phyloP scores from a whole-genome alignment of 2,329 filamentous ascomycete genomes.

The Paecilomyces variotii region DNA sequence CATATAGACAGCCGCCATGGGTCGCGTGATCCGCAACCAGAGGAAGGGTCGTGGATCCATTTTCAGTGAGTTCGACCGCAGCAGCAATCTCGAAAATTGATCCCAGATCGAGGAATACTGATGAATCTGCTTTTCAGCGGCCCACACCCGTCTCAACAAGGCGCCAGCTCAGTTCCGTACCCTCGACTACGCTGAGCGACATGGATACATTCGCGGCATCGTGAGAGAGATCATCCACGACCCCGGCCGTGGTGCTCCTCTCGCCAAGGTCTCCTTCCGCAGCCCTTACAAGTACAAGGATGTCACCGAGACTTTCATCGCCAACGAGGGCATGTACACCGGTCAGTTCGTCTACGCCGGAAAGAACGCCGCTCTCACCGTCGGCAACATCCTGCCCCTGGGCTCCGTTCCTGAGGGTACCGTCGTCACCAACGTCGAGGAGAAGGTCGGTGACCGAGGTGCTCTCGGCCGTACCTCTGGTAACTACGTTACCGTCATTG shows the following conservation, averaged over 20 bases:
- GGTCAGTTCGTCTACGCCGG: constrained; percentile 99
- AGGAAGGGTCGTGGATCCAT: constrained; percentile 70
- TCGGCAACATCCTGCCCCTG: constrained; percentile 96
- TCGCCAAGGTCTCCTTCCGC: constrained; percentile 94
- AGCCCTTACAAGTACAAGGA: constrained; percentile 98
- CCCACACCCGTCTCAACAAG: constrained; percentile 90
- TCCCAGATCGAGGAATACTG: constrained; percentile 17
- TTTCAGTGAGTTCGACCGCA: constrained; percentile 56
- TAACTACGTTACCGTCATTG: constrained; percentile 98
- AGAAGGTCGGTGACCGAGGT: constrained; percentile 96
- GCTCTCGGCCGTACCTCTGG: constrained; percentile 92
- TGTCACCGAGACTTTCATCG: constrained; percentile 98
- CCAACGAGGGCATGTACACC: constrained; percentile 99
- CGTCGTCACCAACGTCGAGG: constrained; percentile 98
- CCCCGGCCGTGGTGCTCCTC: constrained; percentile 92
- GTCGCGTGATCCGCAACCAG: constrained; percentile 71
- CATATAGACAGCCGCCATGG: constrained; percentile 43
- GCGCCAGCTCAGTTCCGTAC: constrained; percentile 89
- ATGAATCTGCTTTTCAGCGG: constrained; percentile 45
- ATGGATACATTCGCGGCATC: constrained; percentile 95
- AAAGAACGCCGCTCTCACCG: constrained; percentile 94
- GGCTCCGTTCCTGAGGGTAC: constrained; percentile 96
- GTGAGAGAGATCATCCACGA: constrained; percentile 99
- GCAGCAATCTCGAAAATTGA: constrained; percentile 14
- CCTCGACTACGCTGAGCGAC: constrained; percentile 92